phyloP scores from a whole-genome alignment of 2,329 filamentous ascomycete genomes.

The Xylariaceae sp. region DNA sequence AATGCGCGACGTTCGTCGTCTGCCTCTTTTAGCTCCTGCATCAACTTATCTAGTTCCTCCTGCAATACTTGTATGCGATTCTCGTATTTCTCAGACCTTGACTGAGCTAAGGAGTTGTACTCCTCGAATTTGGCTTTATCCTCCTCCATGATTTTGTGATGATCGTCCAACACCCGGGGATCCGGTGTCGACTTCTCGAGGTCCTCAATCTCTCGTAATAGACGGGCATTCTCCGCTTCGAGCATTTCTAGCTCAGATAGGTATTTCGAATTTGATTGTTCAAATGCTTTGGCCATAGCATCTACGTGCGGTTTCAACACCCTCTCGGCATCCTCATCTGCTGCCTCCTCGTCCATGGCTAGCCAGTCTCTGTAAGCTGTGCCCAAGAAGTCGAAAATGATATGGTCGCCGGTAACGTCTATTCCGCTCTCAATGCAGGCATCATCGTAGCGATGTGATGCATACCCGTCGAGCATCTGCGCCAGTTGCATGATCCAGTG shows the following conservation, averaged over 20 bases:
- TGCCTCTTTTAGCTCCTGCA: conserved; percentile 69
- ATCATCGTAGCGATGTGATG: conserved; percentile 75
- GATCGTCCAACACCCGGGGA: conserved; percentile 76
- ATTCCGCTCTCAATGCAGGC: conserved; percentile 83
- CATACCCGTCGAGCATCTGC: conserved; percentile 85
- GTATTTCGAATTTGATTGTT: conserved; percentile 78
- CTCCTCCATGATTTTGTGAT: conserved; percentile 90
- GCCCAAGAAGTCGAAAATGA: conserved; percentile 90
- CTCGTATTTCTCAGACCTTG: conserved; percentile 85
- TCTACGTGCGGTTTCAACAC: conserved; percentile 80
- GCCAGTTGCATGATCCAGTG: conserved; percentile 99
- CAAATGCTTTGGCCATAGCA: conserved; percentile 83
- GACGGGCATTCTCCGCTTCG: conserved; percentile 76
- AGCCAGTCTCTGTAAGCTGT: conserved; percentile 92
- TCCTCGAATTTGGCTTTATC: conserved; percentile 93
- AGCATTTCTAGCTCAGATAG: conserved; percentile 77
- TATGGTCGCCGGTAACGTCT: conserved; percentile 83
- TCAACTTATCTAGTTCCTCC: conserved; percentile 76
- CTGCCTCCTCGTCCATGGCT: conserved; percentile 82
- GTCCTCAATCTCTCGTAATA: conserved; percentile 83
- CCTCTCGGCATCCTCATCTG: conserved; percentile 75
- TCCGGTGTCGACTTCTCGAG: conserved; percentile 83
- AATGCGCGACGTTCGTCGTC: conserved; percentile 77
- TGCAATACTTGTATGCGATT: conserved; percentile 75
- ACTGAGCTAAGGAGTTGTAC: conserved; percentile 81